Conservation (phyloP, 352 stramenopile genomes). For the Pythium monospermum region DNA sequence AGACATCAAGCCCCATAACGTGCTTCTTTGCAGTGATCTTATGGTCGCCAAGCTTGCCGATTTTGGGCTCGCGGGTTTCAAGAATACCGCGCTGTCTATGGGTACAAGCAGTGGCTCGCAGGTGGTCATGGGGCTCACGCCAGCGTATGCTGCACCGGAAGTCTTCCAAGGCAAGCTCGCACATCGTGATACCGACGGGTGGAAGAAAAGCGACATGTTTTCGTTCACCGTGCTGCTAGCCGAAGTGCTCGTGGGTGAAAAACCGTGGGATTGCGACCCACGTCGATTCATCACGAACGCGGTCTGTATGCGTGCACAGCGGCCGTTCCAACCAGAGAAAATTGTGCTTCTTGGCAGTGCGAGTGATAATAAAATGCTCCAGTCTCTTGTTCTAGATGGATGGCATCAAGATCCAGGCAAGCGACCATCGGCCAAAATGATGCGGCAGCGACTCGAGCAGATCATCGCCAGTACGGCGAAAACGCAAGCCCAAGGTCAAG, state of each 20-base stretch:
- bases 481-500: too few species aligned
- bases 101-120: too few species aligned
- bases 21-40: conserved; percentile 25
- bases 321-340: background rate
- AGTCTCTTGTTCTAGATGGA: background rate
- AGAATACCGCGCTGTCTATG: background rate
- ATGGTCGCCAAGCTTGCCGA: conserved; percentile 7
- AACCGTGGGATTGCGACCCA: conserved; percentile 5
- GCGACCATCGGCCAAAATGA: background rate
- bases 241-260: conserved; percentile 1
- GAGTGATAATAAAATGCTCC: background rate
- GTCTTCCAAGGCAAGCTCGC: conserved; percentile 3
- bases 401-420: background rate
- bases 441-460: too few species aligned
- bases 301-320: background rate
- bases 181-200: conserved; percentile 2
- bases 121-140: background rate
- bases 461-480: too few species aligned
- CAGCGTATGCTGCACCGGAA: conserved; percentile 11
- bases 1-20: conserved; percentile 74
- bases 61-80: conserved; percentile 4
- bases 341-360: background rate
- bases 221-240: conserved; percentile 7
- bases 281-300: background rate
- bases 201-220: conserved; percentile 14